Conservation (phyloP, 169 alveolate genomes). For the Eimeria necatrix region DNA sequence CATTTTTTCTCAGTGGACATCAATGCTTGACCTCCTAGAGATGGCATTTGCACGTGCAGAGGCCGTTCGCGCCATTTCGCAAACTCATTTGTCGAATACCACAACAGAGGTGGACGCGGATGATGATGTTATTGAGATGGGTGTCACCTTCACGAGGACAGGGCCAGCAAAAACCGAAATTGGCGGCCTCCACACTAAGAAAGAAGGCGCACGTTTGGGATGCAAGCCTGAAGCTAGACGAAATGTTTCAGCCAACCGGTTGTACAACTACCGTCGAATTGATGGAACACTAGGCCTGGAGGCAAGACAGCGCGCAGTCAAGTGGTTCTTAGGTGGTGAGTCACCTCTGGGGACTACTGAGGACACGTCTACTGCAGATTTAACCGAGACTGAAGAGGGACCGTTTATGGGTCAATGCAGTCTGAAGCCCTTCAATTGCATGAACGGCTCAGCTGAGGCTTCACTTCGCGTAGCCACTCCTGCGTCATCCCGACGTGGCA, state of each 20-base stretch:
- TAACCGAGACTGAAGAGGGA: slow-evolving; percentile 13
- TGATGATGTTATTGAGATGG: slow-evolving; percentile 36
- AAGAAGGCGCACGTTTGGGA: neutral
- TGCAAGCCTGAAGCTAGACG: neutral
- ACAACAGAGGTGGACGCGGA: neutral
- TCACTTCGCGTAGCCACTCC: neutral
- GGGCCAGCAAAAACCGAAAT: neutral
- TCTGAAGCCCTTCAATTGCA: slow-evolving; percentile 30
- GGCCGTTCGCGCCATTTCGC: slow-evolving; percentile 31
- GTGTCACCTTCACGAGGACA: neutral
- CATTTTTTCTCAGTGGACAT: slow-evolving; percentile 90
- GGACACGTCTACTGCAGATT: neutral
- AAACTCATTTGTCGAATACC: neutral
- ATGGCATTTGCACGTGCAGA: slow-evolving; percentile 78
- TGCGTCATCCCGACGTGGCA: neutral
- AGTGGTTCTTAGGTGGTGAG: slow-evolving; percentile 34
- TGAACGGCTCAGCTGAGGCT: neutral
- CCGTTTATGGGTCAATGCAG: slow-evolving; percentile 56
- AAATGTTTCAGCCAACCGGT: neutral
- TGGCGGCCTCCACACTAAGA: neutral
- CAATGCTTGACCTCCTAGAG: slow-evolving; percentile 89
- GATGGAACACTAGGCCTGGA: slow-evolving; percentile 85
- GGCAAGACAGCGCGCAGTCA: slow-evolving; percentile 82
- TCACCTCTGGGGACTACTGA: neutral
- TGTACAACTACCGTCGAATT: slow-evolving; percentile 82